Conservation (phyloP, 768 basidiomycete genomes). For the Mycena kentingensis region DNA sequence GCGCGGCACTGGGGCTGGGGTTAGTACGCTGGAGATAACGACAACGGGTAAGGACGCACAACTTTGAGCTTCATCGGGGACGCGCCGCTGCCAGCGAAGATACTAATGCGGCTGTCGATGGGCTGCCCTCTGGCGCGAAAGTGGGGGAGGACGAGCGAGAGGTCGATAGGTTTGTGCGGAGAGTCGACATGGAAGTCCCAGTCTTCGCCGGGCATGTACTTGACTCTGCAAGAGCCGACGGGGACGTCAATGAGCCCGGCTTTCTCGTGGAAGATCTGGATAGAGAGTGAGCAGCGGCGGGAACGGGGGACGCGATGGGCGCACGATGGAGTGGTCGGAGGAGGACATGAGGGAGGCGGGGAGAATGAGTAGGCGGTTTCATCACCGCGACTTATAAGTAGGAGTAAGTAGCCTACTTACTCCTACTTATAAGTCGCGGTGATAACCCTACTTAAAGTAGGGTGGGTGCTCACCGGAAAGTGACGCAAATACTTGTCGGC, state of each 20-base stretch:
- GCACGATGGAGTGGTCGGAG: constrained; percentile 42
- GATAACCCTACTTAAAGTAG: no score
- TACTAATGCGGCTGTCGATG: constrained; percentile 67
- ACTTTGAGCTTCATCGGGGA: constrained; percentile 70
- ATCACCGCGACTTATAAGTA: no score
- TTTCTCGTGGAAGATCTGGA: constrained; percentile 19
- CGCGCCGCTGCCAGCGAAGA: constrained; percentile 58
- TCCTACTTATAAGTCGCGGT: no score
- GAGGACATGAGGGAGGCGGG: constrained; percentile 23
- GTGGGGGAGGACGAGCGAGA: constrained; percentile 73
- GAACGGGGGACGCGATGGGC: constrained; percentile 15
- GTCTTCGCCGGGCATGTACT: constrained; percentile 58
- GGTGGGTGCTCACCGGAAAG: no score
- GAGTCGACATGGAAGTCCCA: constrained; percentile 70
- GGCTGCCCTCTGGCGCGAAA: constrained; percentile 78
- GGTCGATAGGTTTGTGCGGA: constrained; percentile 54
- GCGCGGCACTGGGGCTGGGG: constrained; percentile 54
- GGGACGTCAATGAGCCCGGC: constrained; percentile 26
- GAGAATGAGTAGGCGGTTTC: no score
- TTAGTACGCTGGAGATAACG: neutral
- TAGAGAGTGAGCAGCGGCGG: neutral
- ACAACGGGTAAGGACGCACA: constrained; percentile 45
- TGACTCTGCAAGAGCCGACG: constrained; percentile 62
- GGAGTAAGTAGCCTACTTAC: no score
- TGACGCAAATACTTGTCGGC: no score